A percentile compares a stretch with the other conserved stretches of the same genome.
phyloP scores from a whole-genome alignment of 2,329 filamentous ascomycete genomes.

The Fusarium sp. region DNA sequence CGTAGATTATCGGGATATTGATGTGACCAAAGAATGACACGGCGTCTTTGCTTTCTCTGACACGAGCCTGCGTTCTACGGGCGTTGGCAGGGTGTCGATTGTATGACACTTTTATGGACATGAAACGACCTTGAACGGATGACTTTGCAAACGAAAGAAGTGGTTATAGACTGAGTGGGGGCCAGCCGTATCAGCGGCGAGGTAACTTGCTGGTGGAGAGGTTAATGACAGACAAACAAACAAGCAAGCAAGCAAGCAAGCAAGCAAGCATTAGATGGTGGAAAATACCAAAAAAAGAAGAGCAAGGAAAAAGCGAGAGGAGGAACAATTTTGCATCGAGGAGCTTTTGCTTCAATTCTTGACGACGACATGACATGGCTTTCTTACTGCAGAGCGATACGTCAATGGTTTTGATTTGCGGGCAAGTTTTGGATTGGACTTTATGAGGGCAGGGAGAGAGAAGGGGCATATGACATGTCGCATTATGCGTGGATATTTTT shows the following conservation, averaged over 20 bases:
- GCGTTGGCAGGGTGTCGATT: slow-evolving; percentile 13
- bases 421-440: slow-evolving; percentile 35
- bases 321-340: slow-evolving; percentile 32
- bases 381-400: slow-evolving; percentile 44
- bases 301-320: slow-evolving; percentile 9
- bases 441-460: slow-evolving; percentile 20
- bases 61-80: slow-evolving; percentile 6
- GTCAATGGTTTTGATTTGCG: slow-evolving; percentile 38
- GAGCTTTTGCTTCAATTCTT: slow-evolving; percentile 39
- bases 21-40: slow-evolving; percentile 11
- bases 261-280: slow-evolving; percentile 3
- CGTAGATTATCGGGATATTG: slow-evolving; percentile 10
- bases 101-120: slow-evolving; percentile 18
- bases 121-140: slow-evolving; percentile 16
- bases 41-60: slow-evolving; percentile 10
- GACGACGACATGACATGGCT: slow-evolving; percentile 47
- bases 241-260: background rate
- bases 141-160: slow-evolving; percentile 27
- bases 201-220: slow-evolving; percentile 22
- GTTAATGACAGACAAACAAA: slow-evolving; percentile 25
- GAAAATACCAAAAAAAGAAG: slow-evolving; percentile 21
- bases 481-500: slow-evolving; percentile 19
- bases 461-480: slow-evolving; percentile 7
- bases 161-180: slow-evolving; percentile 32
- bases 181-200: slow-evolving; percentile 18